phyloP scores from a whole-genome alignment of 352 stramenopile species.

The Phytophthora gonapodyides region DNA sequence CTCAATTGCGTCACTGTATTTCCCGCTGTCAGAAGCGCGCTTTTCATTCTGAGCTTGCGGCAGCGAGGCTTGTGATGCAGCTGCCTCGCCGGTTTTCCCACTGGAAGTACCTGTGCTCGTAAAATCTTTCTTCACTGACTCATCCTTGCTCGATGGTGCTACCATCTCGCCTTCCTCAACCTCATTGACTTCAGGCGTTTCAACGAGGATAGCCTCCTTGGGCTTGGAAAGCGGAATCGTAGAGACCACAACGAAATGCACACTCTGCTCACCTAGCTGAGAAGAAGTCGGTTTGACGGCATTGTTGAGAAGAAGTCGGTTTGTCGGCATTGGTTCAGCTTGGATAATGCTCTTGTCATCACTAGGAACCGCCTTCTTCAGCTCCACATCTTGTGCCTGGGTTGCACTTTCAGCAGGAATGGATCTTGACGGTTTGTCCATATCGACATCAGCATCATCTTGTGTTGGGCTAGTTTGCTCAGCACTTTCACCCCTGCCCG shows the following conservation, averaged over 20 bases:
- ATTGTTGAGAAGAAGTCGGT: not conserved
- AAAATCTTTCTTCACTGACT: not conserved
- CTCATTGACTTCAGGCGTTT: slow-evolving; percentile 11
- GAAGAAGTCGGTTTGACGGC: not conserved
- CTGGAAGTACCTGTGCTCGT: not conserved
- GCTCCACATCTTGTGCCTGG: slow-evolving; percentile 15
- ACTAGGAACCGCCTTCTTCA: slow-evolving; percentile 12
- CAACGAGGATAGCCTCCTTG: slow-evolving; percentile 6
- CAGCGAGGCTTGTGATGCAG: not conserved
- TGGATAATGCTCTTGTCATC: slow-evolving; percentile 1
- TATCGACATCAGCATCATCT: slow-evolving; percentile 21
- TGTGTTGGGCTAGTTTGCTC: slow-evolving; percentile 5
- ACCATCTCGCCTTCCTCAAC: slow-evolving; percentile 39
- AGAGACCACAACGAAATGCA: not conserved
- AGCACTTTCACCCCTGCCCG: not conserved
- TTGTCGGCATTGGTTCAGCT: not conserved
- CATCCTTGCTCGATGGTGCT: slow-evolving; percentile 11
- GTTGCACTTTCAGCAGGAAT: not conserved
- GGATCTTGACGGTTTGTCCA: not conserved
- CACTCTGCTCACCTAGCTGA: not conserved
- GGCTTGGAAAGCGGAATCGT: not conserved
- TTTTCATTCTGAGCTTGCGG: slow-evolving; percentile 4
- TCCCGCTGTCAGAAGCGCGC: slow-evolving; percentile 4
- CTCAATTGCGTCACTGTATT: not conserved
- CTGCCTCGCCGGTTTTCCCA: not conserved